Conservation (phyloP, 345 rosid genomes). For the Anastatica hierochuntica region DNA sequence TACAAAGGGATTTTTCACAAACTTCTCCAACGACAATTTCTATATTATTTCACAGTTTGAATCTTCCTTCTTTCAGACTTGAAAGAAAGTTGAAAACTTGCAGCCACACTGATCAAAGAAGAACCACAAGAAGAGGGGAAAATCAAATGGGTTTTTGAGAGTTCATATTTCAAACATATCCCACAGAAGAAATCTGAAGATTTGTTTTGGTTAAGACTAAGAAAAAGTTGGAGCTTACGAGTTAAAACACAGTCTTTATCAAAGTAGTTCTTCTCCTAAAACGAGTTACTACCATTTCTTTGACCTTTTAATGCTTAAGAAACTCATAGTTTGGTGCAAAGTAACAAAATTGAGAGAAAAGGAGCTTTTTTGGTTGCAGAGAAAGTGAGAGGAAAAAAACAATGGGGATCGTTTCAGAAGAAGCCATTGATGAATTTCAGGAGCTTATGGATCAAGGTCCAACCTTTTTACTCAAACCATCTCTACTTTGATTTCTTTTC, state of each 20-base stretch:
- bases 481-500: slow-evolving; percentile 8
- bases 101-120: too few species aligned
- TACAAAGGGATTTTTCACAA: too few species aligned
- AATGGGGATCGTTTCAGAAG: slow-evolving; percentile 55
- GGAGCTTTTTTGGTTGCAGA: background rate
- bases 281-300: slow-evolving; percentile 15
- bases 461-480: slow-evolving; percentile 23
- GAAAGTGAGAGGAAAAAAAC: slow-evolving; percentile 7
- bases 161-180: background rate
- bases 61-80: background rate
- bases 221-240: background rate
- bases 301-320: slow-evolving; percentile 25
- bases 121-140: background rate
- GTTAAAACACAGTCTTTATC: slow-evolving; percentile 14
- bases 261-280: slow-evolving; percentile 14
- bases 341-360: background rate
- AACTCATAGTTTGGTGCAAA: slow-evolving; percentile 18
- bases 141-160: background rate
- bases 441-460: slow-evolving; percentile 62
- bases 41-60: slow-evolving; percentile 11
- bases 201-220: too few species aligned
- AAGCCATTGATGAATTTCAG: slow-evolving; percentile 56
- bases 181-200: background rate
- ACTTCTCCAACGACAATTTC: too few species aligned
- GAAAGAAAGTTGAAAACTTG: too few species aligned